Evolutionary conservation across 2,329 filamentous ascomycete genomes (phyloP).

Genomic region (Ceratocystis huliohia): DNA sequence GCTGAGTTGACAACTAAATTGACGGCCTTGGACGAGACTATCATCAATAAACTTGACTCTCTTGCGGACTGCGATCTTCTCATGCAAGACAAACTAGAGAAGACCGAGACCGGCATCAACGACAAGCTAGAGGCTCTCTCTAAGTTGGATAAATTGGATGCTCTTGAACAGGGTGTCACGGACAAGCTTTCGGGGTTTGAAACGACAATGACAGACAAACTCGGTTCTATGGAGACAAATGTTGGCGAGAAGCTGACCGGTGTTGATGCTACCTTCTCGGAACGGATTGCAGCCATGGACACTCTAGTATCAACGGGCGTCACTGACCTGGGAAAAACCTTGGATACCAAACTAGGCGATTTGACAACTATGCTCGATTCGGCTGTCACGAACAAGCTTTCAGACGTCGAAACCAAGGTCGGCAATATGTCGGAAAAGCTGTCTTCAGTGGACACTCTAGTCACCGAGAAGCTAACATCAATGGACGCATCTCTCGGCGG

Average conservation of each 20-base stretch:
- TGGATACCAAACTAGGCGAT: conserved; percentile 15
- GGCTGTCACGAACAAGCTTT: neutral
- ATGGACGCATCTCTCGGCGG: conserved; percentile 5
- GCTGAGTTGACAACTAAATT: conserved; percentile 2
- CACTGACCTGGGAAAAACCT: conserved; percentile 13
- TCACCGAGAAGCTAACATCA: conserved; percentile 11
- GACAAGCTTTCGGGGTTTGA: conserved; percentile 19
- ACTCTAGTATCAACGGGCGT: conserved; percentile 4
- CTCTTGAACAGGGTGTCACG: conserved; percentile 13
- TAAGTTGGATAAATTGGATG: conserved; percentile 14
- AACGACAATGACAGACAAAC: neutral
- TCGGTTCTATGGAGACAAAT: conserved; percentile 1
- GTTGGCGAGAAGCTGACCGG: conserved; percentile 17
- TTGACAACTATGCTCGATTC: conserved; percentile 12
- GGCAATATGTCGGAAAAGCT: conserved; percentile 1
- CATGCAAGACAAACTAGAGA: conserved; percentile 18
- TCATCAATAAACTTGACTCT: conserved; percentile 13
- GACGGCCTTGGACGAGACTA: conserved; percentile 1
- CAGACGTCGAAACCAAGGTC: conserved; percentile 12
- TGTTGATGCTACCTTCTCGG: conserved; percentile 11
- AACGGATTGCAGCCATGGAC: conserved; percentile 14
- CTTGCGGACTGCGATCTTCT: conserved; percentile 18
- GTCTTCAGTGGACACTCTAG: neutral
- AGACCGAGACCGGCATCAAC: conserved; percentile 11
- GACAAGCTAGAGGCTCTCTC: conserved; percentile 18